These are phyloP conservation scores for Eutypa lata DNA, from an alignment of 2,329 filamentous ascomycete species.

Conservation along the genomic window DNA sequence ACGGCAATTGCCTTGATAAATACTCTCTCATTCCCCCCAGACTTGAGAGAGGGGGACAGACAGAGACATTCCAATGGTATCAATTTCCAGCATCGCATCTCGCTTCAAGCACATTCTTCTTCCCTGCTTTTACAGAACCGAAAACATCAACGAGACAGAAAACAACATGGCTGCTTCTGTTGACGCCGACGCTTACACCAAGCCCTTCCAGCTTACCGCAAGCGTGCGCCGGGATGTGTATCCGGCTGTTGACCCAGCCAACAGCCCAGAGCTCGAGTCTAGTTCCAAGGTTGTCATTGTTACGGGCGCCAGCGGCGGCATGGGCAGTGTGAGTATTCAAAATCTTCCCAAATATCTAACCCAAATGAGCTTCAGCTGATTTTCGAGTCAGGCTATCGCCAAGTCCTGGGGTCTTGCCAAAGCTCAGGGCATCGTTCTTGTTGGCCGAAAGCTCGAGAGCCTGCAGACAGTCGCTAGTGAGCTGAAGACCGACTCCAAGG, in stretches of 20 bases:
- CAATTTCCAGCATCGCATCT: background rate
- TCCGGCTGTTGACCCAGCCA: conserved; percentile 15
- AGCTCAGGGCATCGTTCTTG: background rate
- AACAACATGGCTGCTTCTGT: background rate
- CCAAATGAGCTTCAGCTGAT: background rate
- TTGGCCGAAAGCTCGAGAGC: background rate
- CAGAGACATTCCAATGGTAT: background rate
- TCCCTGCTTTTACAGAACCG: background rate
- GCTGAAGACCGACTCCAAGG: background rate
- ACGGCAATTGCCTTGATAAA: too few relatives aligned
- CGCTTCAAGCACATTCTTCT: background rate
- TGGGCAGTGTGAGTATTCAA: background rate
- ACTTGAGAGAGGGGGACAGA: background rate
- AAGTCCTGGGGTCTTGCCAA: background rate
- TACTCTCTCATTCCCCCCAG: too few relatives aligned
- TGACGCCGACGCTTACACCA: conserved; percentile 15
- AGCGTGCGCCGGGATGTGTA: conserved; percentile 22
- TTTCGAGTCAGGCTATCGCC: background rate
- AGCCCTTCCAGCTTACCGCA: conserved; percentile 19
- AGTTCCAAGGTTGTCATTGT: conserved; percentile 4
- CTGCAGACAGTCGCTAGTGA: background rate
- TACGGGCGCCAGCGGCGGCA: background rate
- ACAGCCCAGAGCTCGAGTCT: conserved; percentile 14
- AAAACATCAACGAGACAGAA: background rate
- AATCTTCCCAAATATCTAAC: background rate